Conservation (phyloP, 2,329 filamentous ascomycete species). For the Ambrosiella beaveri region DNA sequence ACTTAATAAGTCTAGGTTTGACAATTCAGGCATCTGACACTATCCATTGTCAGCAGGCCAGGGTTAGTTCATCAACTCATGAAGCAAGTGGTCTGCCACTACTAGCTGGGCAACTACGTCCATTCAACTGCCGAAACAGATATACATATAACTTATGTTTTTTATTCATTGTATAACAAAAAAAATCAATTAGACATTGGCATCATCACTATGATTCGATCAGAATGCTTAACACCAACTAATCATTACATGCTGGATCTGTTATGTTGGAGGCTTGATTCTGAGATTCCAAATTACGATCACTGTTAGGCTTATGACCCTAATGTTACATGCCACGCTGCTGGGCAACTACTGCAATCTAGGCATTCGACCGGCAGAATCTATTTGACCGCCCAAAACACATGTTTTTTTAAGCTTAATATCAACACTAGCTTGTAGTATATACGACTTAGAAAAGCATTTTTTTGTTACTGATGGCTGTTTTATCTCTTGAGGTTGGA, state of each 20-base stretch:
- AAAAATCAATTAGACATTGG: not conserved
- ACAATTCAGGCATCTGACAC: not conserved
- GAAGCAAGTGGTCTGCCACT: not conserved
- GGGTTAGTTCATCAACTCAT: not conserved
- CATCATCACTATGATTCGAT: no score
- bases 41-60: not conserved
- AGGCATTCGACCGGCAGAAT: slow-evolving; percentile 4
- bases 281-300: not conserved
- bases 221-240: no score
- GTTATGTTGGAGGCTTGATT: no score
- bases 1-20: not conserved
- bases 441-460: no score
- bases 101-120: not conserved
- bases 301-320: not conserved
- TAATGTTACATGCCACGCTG: not conserved
- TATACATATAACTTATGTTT: not conserved
- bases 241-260: no score
- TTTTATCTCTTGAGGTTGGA: no score
- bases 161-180: not conserved
- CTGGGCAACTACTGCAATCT: not conserved
- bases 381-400: slow-evolving; percentile 1
- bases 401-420: not conserved
- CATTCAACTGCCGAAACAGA: not conserved
- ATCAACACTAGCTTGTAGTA: no score
- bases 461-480: no score